phyloP scores from a whole-genome alignment of 805 yeast species.

The Maudiozyma barnettii region DNA sequence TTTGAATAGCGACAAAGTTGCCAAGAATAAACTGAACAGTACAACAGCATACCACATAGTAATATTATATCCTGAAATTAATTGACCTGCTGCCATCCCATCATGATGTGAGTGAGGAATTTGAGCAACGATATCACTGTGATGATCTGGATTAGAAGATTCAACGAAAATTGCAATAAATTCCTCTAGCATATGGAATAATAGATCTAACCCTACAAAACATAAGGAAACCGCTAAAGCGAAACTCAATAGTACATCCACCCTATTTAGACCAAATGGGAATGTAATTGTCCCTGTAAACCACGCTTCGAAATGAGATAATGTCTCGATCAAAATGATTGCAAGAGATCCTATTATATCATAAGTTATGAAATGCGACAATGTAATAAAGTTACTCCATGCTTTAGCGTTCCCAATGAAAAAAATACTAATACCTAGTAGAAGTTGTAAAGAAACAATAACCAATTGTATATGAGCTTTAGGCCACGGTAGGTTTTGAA shows the following conservation, averaged over 20 bases:
- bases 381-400: conserved; percentile 55
- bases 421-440: conserved; percentile 47
- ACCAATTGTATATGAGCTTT: conserved; percentile 47
- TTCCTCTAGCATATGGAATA: conserved; percentile 83
- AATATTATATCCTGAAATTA: conserved; percentile 7
- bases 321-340: conserved; percentile 60
- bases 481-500: conserved; percentile 44
- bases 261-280: conserved; percentile 90
- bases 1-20: conserved; percentile 19
- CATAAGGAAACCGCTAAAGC: conserved; percentile 75
- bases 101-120: conserved; percentile 29
- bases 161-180: conserved; percentile 35
- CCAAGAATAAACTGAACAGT: conserved; percentile 12
- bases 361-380: conserved; percentile 81
- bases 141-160: conserved; percentile 15
- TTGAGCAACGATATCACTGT: conserved; percentile 25
- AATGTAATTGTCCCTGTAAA: conserved; percentile 65
- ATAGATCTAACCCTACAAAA: conserved; percentile 83
- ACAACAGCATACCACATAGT: conserved; percentile 22
- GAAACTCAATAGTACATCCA: conserved; percentile 81
- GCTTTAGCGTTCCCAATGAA: conserved; percentile 48
- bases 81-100: background rate
- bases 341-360: conserved; percentile 73
- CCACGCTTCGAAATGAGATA: conserved; percentile 94
- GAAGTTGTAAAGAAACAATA: conserved; percentile 52